Evolutionary conservation across 257 asterid species (phyloP).

Genomic region (Nicotiana paniculata): DNA sequence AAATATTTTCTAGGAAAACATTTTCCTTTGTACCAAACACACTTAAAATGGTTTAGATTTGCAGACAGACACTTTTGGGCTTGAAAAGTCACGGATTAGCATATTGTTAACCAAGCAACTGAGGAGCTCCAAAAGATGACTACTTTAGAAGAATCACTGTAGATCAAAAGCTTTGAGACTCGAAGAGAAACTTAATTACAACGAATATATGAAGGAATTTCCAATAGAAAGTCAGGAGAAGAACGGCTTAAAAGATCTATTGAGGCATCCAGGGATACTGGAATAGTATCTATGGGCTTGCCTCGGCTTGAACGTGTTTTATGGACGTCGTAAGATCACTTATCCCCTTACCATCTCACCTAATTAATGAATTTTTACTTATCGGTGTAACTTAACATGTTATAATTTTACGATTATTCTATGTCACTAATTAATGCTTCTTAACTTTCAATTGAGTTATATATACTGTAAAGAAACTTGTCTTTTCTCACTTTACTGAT

Average conservation of each 20-base stretch:
- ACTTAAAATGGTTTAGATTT: constrained; percentile 21
- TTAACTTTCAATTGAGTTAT: too few relatives aligned
- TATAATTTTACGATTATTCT: too few relatives aligned
- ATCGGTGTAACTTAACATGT: too few relatives aligned
- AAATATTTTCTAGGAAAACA: too few relatives aligned
- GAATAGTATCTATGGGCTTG: constrained; percentile 42
- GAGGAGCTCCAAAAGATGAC: constrained; percentile 68
- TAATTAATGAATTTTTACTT: too few relatives aligned
- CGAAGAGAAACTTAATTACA: constrained; percentile 81
- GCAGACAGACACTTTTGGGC: constrained; percentile 24
- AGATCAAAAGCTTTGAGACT: constrained; percentile 63
- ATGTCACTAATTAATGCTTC: too few relatives aligned
- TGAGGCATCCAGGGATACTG: constrained; percentile 76
- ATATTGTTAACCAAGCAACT: constrained; percentile 34
- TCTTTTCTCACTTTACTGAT: too few relatives aligned
- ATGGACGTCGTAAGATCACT: constrained; percentile 51
- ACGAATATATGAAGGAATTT: constrained; percentile 43
- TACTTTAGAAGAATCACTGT: constrained; percentile 47
- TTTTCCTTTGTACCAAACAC: too few relatives aligned
- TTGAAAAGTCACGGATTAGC: constrained; percentile 41
- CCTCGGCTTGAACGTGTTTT: constrained; percentile 56
- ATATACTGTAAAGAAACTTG: too few relatives aligned
- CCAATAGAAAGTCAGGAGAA: constrained; percentile 7
- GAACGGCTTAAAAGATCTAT: constrained; percentile 33
- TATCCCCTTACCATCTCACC: too few relatives aligned